These are phyloP conservation scores for Nakataea oryzae DNA, from an alignment of 2,329 filamentous ascomycete genomes.

Conservation along the genomic window DNA sequence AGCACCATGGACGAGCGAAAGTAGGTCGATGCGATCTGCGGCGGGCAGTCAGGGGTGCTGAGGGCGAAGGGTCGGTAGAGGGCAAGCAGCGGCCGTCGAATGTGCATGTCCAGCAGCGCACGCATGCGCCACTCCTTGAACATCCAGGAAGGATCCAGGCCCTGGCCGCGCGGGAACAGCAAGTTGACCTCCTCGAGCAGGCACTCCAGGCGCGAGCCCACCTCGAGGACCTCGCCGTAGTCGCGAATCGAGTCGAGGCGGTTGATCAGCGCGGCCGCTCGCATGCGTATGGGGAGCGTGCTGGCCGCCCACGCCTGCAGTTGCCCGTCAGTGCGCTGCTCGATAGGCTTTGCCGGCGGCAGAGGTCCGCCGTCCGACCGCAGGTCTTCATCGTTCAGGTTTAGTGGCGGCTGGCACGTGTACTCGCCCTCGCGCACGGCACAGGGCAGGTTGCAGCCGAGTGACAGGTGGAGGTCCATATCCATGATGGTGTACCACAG, in stretches of 20 bases:
- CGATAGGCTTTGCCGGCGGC: constrained; percentile 36
- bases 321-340: constrained; percentile 41
- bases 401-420: constrained; percentile 40
- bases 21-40: constrained; percentile 40
- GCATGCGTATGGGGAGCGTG: constrained; percentile 37
- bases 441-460: constrained; percentile 40
- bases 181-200: constrained; percentile 44
- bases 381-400: constrained; percentile 41
- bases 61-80: constrained; percentile 45
- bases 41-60: constrained; percentile 36
- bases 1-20: constrained; percentile 44
- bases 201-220: constrained; percentile 41
- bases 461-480: constrained; percentile 43
- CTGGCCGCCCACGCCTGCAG: constrained; percentile 43
- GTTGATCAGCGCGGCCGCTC: constrained; percentile 37
- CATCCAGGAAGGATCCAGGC: constrained; percentile 29
- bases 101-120: constrained; percentile 42
- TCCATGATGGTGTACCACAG: constrained; percentile 48
- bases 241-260: constrained; percentile 41
- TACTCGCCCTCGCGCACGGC: constrained; percentile 42
- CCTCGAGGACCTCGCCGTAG: constrained; percentile 40
- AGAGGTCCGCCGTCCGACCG: constrained; percentile 35
- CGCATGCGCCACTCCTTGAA: constrained; percentile 41
- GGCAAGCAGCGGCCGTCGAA: constrained; percentile 38
- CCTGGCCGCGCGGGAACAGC: constrained; percentile 35